Evolutionary conservation across 2,329 filamentous ascomycete species (phyloP).

Genomic region (Lanzia echinophila): DNA sequence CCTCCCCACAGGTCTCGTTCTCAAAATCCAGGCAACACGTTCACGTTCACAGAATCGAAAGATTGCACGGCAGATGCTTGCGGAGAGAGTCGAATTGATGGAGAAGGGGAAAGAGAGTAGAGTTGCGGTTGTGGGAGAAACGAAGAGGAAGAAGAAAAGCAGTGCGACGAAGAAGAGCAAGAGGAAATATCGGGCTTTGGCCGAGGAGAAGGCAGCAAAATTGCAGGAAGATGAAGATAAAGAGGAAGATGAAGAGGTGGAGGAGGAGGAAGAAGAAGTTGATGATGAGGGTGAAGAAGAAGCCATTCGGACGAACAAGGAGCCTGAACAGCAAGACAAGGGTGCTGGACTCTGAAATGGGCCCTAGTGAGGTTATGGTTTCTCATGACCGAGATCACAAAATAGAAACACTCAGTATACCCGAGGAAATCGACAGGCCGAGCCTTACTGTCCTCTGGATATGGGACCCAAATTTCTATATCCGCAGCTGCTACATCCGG

Average conservation of each 20-base stretch:
- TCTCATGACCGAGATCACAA: too few relatives aligned
- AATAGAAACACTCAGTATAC: too few relatives aligned
- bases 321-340: not conserved
- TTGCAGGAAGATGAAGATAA: conserved; percentile 16
- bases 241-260: not conserved
- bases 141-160: conserved; percentile 62
- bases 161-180: conserved; percentile 76
- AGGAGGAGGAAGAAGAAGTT: not conserved
- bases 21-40: conserved; percentile 90
- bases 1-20: conserved; percentile 79
- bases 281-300: not conserved
- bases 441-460: too few relatives aligned
- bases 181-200: conserved; percentile 65
- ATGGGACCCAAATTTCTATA: too few relatives aligned
- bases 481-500: not conserved
- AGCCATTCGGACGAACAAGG: not conserved
- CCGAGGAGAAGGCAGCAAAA: conserved; percentile 23
- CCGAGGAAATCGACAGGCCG: too few relatives aligned
- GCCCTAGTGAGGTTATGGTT: too few relatives aligned
- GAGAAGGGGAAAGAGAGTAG: conserved; percentile 65
- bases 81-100: conserved; percentile 53
- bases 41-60: conserved; percentile 82
- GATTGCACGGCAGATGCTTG: conserved; percentile 67
- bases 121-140: conserved; percentile 54
- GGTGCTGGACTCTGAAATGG: not conserved